Percentiles rank a stretch among this genome's conserved stretches.
These are phyloP conservation scores for Hypericum perforatum DNA, from an alignment of 345 rosid genomes.

Conservation along the genomic window DNA sequence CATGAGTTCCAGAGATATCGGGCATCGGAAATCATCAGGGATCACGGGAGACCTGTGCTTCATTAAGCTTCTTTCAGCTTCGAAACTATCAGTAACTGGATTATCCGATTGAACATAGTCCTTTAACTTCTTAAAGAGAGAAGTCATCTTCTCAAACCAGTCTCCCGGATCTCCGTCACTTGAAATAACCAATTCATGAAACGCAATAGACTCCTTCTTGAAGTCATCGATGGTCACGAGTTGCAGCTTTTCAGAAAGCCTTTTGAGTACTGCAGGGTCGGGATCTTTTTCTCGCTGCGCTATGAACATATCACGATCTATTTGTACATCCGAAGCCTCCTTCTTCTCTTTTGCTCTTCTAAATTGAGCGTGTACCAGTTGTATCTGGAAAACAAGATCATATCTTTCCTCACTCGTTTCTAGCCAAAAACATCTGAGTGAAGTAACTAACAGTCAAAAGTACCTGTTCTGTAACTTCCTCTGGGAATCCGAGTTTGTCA, in stretches of 20 bases:
- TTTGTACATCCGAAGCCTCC: slow-evolving; percentile 54
- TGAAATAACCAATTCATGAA: slow-evolving; percentile 63
- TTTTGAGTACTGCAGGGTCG: slow-evolving; percentile 43
- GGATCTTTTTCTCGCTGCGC: slow-evolving; percentile 51
- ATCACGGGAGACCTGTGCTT: slow-evolving; percentile 90
- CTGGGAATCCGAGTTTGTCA: slow-evolving; percentile 47
- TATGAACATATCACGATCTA: slow-evolving; percentile 52
- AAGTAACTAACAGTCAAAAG: slow-evolving; percentile 1
- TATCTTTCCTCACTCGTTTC: too few relatives aligned
- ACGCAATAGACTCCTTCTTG: slow-evolving; percentile 66
- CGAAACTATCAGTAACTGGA: slow-evolving; percentile 41
- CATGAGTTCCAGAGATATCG: slow-evolving; percentile 95
- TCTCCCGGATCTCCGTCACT: slow-evolving; percentile 54
- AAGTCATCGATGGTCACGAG: slow-evolving; percentile 68
- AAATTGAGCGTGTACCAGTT: slow-evolving; percentile 80
- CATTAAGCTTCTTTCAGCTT: slow-evolving; percentile 29
- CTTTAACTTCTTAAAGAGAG: slow-evolving; percentile 63
- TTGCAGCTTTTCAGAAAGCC: slow-evolving; percentile 75
- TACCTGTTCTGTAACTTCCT: slow-evolving; percentile 93
- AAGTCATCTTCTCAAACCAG: slow-evolving; percentile 47
- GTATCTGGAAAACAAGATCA: slow-evolving; percentile 33
- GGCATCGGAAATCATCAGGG: slow-evolving; percentile 97
- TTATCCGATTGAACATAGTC: slow-evolving; percentile 44
- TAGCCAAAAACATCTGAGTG: too few relatives aligned
- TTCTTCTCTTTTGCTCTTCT: slow-evolving; percentile 64